These are phyloP conservation scores for Salisapilia sapeloensis DNA, from an alignment of 352 stramenopile genomes.

Conservation along the genomic window DNA sequence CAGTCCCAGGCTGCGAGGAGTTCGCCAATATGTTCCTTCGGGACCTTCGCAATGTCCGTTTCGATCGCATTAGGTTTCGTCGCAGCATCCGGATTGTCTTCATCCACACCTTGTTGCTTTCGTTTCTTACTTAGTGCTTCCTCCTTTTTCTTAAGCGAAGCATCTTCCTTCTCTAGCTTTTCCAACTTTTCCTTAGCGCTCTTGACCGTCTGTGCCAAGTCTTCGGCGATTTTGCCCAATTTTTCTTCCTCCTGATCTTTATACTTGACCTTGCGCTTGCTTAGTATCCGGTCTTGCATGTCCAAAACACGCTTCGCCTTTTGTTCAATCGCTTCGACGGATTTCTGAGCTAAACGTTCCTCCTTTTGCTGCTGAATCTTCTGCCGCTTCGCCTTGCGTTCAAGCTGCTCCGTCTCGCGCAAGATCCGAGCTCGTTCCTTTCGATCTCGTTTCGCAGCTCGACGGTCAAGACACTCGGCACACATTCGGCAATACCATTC, in stretches of 20 bases:
- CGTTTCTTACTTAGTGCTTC: conserved; percentile 59
- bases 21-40: conserved; percentile 20
- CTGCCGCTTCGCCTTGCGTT: conserved; percentile 47
- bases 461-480: conserved; percentile 59
- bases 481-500: conserved; percentile 84
- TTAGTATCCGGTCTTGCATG: conserved; percentile 78
- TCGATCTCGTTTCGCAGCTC: conserved; percentile 50
- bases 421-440: conserved; percentile 63
- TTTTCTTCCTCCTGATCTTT: conserved; percentile 82
- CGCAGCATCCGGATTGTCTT: conserved; percentile 18
- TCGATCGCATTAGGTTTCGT: conserved; percentile 8
- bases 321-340: conserved; percentile 60
- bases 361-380: conserved; percentile 55
- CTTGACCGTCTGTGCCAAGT: conserved; percentile 61
- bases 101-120: conserved; percentile 34
- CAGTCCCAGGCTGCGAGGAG: conserved; percentile 66
- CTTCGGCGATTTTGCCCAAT: conserved; percentile 56
- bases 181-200: conserved; percentile 65
- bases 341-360: conserved; percentile 50
- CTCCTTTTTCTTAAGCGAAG: conserved; percentile 54
- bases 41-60: conserved; percentile 37
- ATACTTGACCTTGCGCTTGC: conserved; percentile 80
- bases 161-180: conserved; percentile 79
- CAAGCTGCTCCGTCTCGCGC: conserved; percentile 65
- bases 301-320: conserved; percentile 76